phyloP scores from a whole-genome alignment of 164 flowering plant species.

The Tetracentron sinense region DNA sequence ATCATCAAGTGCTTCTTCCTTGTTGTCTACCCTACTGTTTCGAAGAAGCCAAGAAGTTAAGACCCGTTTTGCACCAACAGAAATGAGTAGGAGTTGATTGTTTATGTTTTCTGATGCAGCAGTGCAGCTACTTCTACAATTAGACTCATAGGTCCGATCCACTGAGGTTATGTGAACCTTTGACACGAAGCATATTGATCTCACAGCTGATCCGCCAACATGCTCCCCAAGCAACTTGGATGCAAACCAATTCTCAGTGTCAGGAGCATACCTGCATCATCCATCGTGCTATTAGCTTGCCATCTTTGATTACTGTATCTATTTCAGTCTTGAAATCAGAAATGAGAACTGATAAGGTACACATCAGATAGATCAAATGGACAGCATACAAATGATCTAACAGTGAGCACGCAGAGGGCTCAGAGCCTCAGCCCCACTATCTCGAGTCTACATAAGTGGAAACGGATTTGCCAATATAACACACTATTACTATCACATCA shows the following conservation, averaged over 20 bases:
- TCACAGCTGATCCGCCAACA: constrained; percentile 98
- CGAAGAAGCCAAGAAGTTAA: constrained; percentile 79
- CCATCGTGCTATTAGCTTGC: constrained; percentile 9
- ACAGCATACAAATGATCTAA: too few relatives aligned
- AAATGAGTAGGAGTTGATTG: constrained; percentile 57
- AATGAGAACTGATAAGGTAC: too few relatives aligned
- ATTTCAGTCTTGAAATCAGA: too few relatives aligned
- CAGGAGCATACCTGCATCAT: constrained; percentile 50
- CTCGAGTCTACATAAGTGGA: too few relatives aligned
- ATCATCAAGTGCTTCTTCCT: constrained; percentile 19
- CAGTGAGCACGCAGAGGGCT: too few relatives aligned
- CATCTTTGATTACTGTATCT: neutral
- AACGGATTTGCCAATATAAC: too few relatives aligned
- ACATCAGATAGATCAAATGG: too few relatives aligned
- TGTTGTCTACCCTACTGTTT: constrained; percentile 24
- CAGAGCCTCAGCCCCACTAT: too few relatives aligned
- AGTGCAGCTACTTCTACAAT: constrained; percentile 11
- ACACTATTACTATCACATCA: too few relatives aligned
- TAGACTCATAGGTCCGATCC: constrained; percentile 14
- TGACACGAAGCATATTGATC: constrained; percentile 74
- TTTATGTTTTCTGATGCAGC: constrained; percentile 29
- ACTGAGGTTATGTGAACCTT: constrained; percentile 34
- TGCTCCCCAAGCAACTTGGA: constrained; percentile 94
- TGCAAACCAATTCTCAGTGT: constrained; percentile 47
- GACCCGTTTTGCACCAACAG: constrained; percentile 96